These are phyloP conservation scores for Beauveria brongniartii DNA, from an alignment of 2,329 filamentous ascomycete species.

Conservation along the genomic window DNA sequence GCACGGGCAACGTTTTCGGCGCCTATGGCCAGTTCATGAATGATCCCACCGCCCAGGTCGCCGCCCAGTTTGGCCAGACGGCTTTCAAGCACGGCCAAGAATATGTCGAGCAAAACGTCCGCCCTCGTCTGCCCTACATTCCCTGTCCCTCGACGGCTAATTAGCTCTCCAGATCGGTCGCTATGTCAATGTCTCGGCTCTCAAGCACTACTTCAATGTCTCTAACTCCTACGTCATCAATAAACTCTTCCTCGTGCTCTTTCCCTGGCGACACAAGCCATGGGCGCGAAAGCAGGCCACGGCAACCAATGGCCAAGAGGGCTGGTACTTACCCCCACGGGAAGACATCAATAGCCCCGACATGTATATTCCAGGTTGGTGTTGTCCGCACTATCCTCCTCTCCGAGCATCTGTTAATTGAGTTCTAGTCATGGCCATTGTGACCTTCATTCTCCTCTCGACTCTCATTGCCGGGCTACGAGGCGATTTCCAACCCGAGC, in stretches of 20 bases:
- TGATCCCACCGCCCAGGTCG: constrained; percentile 90
- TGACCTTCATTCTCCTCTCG: constrained; percentile 93
- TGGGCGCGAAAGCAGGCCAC: constrained; percentile 87
- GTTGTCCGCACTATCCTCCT: background rate
- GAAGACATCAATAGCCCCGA: constrained; percentile 97
- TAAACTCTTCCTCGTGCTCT: constrained; percentile 88
- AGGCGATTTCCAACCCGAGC: constrained; percentile 87
- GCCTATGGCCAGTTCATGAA: constrained; percentile 91
- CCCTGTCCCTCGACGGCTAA: background rate
- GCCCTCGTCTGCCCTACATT: constrained; percentile 21
- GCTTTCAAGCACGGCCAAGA: constrained; percentile 88
- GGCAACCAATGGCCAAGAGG: constrained; percentile 60
- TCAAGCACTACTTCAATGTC: constrained; percentile 99
- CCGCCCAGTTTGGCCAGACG: constrained; percentile 86
- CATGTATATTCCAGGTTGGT: constrained; percentile 83
- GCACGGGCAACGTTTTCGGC: constrained; percentile 49
- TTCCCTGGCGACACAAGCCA: constrained; percentile 95
- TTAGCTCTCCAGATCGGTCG: constrained; percentile 33
- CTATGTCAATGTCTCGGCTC: constrained; percentile 83
- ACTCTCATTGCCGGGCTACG: constrained; percentile 83
- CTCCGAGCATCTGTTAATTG: background rate
- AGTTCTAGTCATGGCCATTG: constrained; percentile 78
- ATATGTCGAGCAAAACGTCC: constrained; percentile 89
- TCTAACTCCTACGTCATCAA: constrained; percentile 93
- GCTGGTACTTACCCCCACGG: constrained; percentile 79